These are phyloP conservation scores for Thraustochytrium striatum DNA, from an alignment of 352 stramenopile genomes.

Conservation along the genomic window DNA sequence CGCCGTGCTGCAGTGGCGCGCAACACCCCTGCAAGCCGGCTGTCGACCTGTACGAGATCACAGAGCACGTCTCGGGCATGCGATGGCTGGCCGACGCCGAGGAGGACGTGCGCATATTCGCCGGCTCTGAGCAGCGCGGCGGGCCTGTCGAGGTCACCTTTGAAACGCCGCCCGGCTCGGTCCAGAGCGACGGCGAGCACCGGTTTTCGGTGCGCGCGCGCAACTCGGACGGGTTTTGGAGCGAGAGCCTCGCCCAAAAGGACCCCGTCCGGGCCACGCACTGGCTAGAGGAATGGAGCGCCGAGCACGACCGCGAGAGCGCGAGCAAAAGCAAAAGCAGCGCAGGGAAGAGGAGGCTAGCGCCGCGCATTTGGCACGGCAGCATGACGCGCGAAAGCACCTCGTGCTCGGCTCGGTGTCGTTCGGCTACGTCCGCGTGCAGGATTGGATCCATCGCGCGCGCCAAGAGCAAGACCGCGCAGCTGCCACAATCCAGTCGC, in stretches of 20 bases:
- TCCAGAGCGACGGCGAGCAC: not conserved
- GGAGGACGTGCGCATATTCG: not conserved
- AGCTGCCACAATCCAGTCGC: not conserved
- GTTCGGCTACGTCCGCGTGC: conserved; percentile 1
- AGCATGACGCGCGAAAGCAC: not conserved
- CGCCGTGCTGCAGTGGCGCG: conserved; percentile 14
- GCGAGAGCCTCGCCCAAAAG: not conserved
- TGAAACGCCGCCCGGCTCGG: conserved; percentile 18
- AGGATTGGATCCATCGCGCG: conserved; percentile 7
- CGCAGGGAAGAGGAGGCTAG: too few species aligned
- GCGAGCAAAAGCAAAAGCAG: not conserved
- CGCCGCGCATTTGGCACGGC: not conserved
- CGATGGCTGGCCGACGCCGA: not conserved
- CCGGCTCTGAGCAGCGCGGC: not conserved
- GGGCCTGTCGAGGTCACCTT: not conserved
- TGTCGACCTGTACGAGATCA: not conserved
- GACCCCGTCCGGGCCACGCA: not conserved
- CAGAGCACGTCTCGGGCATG: not conserved
- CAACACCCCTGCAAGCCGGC: not conserved
- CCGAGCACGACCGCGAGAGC: not conserved
- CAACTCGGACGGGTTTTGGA: conserved; percentile 26
- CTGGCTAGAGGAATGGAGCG: conserved; percentile 16
- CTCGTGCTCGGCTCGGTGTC: not conserved
- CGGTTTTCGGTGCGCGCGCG: not conserved
- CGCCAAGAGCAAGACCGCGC: not conserved